Conservation (phyloP, 805 yeast genomes). For the Wickerhamiella lipophila region DNA sequence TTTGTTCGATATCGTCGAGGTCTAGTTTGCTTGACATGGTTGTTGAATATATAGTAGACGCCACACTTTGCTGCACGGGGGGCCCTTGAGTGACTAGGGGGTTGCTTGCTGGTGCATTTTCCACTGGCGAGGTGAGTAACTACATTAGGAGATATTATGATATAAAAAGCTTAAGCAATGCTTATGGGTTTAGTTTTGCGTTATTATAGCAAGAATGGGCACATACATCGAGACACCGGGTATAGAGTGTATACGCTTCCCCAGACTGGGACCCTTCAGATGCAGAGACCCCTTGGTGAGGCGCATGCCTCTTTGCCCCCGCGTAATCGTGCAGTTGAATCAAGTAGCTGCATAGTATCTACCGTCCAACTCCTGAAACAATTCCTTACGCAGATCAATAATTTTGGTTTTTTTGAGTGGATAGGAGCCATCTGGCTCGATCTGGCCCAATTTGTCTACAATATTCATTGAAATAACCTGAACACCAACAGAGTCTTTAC, state of each 20-base stretch:
- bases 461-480: conserved; percentile 54
- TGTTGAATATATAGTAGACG: background rate
- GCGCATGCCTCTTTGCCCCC: background rate
- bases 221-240: too few species aligned
- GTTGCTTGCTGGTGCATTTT: conserved; percentile 2
- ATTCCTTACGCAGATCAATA: conserved; percentile 10
- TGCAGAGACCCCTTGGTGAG: background rate
- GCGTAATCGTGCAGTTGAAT: background rate
- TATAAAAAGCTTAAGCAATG: background rate
- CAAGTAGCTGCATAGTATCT: conserved; percentile 11
- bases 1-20: conserved; percentile 9
- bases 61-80: conserved; percentile 1
- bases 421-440: background rate
- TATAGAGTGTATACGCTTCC: background rate
- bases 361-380: conserved; percentile 9
- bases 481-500: conserved; percentile 48
- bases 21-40: conserved; percentile 1
- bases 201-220: too few species aligned
- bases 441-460: conserved; percentile 22
- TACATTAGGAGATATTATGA: background rate
- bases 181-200: background rate
- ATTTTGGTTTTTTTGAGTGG: background rate
- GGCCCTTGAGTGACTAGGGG: background rate
- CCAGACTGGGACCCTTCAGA: background rate
- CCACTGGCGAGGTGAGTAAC: background rate